These are phyloP conservation scores for Tetracentron sinense DNA, from an alignment of 164 flowering plant genomes.

Conservation along the genomic window DNA sequence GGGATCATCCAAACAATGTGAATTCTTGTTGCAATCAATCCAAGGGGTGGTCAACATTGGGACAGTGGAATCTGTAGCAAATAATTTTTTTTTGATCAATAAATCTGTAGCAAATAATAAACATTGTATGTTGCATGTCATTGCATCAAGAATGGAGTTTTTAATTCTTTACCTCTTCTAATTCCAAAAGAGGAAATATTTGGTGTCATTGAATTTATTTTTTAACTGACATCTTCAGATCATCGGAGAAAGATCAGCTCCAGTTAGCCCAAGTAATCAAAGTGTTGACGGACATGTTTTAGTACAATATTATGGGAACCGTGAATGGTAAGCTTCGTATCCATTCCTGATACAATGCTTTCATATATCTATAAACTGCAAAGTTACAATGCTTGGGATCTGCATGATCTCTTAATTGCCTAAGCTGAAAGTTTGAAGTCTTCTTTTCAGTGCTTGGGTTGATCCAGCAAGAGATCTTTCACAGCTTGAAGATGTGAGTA, in stretches of 20 bases:
- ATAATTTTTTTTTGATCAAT: no score
- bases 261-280: constrained; percentile 6
- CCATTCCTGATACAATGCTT: neutral
- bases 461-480: constrained; percentile 32
- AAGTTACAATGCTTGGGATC: neutral
- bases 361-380: neutral
- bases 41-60: neutral
- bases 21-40: neutral
- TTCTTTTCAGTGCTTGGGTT: constrained; percentile 33
- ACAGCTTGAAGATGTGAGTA: constrained; percentile 31
- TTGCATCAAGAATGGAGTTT: neutral
- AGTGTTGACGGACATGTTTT: constrained; percentile 21
- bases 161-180: no score
- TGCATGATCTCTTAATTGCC: neutral
- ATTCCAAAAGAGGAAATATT: neutral
- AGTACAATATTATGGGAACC: constrained; percentile 28
- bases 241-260: constrained; percentile 19
- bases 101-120: neutral
- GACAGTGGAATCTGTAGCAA: neutral
- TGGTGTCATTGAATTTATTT: no score
- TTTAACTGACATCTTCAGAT: constrained; percentile 16
- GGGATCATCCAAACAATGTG: neutral
- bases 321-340: constrained; percentile 14
- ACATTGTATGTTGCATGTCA: neutral
- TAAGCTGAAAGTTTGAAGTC: constrained; percentile 6